Evolutionary conservation across 148 eudicot genomes (phyloP), one percentile per base, ranked within the genome.

Genomic region (Polygonum aviculare): DNA sequence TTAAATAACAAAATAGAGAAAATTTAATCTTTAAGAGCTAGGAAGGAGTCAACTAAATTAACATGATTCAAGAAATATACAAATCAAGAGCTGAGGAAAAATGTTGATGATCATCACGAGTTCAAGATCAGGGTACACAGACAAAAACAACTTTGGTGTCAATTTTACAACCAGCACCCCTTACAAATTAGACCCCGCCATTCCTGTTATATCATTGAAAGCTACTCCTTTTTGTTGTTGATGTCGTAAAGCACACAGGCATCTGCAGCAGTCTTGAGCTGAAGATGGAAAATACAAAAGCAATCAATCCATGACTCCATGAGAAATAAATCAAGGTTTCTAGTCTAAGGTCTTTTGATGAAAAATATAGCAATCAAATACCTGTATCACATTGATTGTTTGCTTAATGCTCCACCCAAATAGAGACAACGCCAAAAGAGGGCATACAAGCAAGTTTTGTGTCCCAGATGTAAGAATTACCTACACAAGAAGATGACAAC

Each of bases 191-290:
- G 35, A 60, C 36, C 12, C 36, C 10, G 15, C 35, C 67, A 60
- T 14, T 60, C 67, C 38, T 36, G 26, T 10, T 22, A 60, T 60
- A 60, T 26, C 8, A 26, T 26, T 26, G 67, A 60, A 18, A 5
- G 77, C 86, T 91, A 83, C 82, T 84, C 86, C 87, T 86, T 91
- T 71, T 81, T 90, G 84, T 81, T 90, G 84, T 80, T 88, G 45
- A 94, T 87, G 88, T 94, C 97, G 10, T 94, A 87, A 59, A 89
- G 89, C 81, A 92, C 90, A 48, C 98, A 94, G 1, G 77, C 79
- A 81, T 94, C 98, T 79, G 98, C 96, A 3, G 98, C 97, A 26
- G 98, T 94, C 81, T 94, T 94, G 81, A 92, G 81, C 97, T 94
- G 91, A 69, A 82, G 80, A 74, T 44, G 31, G 73, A 5, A 36